phyloP scores from a whole-genome alignment of 108 stramenopile species.

The Cyclotella atomus region DNA sequence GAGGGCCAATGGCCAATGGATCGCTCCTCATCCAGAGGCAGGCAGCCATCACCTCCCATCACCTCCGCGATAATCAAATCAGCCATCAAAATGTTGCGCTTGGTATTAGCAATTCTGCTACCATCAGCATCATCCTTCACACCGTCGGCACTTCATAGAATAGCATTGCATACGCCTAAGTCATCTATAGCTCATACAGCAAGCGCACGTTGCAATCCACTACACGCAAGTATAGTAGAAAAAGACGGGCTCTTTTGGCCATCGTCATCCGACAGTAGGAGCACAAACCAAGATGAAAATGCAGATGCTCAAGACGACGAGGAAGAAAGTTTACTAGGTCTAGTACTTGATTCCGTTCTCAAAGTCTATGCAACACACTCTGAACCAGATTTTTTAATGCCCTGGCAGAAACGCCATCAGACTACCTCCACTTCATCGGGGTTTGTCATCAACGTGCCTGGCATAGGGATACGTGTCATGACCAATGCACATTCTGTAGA shows the following conservation, averaged over 20 bases:
- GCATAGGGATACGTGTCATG: constrained; percentile 50
- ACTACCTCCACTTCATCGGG: constrained; percentile 54
- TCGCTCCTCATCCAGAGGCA: not conserved
- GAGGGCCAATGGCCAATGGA: too few relatives aligned
- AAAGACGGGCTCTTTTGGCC: constrained; percentile 45
- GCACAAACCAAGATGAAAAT: constrained; percentile 16
- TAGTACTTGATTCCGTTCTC: constrained; percentile 53
- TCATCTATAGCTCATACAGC: too few relatives aligned
- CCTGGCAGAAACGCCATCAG: constrained; percentile 60
- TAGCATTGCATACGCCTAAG: not conserved
- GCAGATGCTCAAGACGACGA: constrained; percentile 27
- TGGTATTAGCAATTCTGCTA: not conserved
- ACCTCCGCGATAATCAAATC: not conserved
- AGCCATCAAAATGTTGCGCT: not conserved
- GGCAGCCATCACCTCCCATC: too few relatives aligned
- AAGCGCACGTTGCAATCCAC: not conserved
- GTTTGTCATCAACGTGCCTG: constrained; percentile 53
- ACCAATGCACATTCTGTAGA: constrained; percentile 72
- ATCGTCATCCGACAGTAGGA: constrained; percentile 17
- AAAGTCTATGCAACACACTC: constrained; percentile 62
- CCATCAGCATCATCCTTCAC: not conserved
- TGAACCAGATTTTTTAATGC: constrained; percentile 63
- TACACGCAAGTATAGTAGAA: constrained; percentile 16
- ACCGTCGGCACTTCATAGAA: not conserved
- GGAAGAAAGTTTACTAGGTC: constrained; percentile 33